phyloP scores from a whole-genome alignment of 2,329 filamentous ascomycete species.

The Phaeosphaeria sp. region DNA sequence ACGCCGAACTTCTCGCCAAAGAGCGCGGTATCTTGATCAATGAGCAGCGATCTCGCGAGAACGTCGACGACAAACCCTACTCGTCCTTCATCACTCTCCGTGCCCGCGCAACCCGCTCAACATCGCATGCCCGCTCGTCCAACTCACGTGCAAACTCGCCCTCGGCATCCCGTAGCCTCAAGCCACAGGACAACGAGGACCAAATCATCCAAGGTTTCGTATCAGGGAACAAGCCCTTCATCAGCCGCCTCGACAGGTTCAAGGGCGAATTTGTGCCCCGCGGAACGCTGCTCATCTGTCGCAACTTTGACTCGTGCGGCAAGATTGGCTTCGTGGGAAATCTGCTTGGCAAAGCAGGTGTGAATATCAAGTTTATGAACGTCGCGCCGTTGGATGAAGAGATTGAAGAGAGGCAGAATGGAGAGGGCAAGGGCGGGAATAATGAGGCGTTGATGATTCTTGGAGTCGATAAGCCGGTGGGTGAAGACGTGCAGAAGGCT shows the following conservation, averaged over 20 bases:
- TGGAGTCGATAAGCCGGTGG: slow-evolving; percentile 71
- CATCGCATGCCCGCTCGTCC: slow-evolving; percentile 34
- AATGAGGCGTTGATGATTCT: slow-evolving; percentile 84
- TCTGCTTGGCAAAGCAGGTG: slow-evolving; percentile 70
- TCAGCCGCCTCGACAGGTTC: slow-evolving; percentile 76
- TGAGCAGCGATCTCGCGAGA: slow-evolving; percentile 71
- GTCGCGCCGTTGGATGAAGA: slow-evolving; percentile 65
- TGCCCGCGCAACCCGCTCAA: slow-evolving; percentile 55
- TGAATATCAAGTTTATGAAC: slow-evolving; percentile 84
- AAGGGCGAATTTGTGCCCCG: slow-evolving; percentile 75
- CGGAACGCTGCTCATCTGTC: slow-evolving; percentile 76
- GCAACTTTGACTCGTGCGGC: slow-evolving; percentile 81
- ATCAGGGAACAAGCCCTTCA: slow-evolving; percentile 68
- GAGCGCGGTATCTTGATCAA: slow-evolving; percentile 80
- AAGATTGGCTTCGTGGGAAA: slow-evolving; percentile 83
- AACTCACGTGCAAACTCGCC: slow-evolving; percentile 34
- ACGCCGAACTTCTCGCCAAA: slow-evolving; percentile 75
- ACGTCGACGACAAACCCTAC: slow-evolving; percentile 67
- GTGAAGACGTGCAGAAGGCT: slow-evolving; percentile 59
- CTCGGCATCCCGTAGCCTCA: slow-evolving; percentile 24
- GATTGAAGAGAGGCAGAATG: slow-evolving; percentile 30
- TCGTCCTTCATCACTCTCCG: slow-evolving; percentile 74
- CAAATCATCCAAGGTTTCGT: slow-evolving; percentile 71
- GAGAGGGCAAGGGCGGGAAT: slow-evolving; percentile 25
- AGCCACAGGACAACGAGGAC: slow-evolving; percentile 42